Evolutionary conservation across 768 basidiomycete species (phyloP), one percentile per base, ranked within the genome.

Genomic region (Pleurotus giganteus): DNA sequence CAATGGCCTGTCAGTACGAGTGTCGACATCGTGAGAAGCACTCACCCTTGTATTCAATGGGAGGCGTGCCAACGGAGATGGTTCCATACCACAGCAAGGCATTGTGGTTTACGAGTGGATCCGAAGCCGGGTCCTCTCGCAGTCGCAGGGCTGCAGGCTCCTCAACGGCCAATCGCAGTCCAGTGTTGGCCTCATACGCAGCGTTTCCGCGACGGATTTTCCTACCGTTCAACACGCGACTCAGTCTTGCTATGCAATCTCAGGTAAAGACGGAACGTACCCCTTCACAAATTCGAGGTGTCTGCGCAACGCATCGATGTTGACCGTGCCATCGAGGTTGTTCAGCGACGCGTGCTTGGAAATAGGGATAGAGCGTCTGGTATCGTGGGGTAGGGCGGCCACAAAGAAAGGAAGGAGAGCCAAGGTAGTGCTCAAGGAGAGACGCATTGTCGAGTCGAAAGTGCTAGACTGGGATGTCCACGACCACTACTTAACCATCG

Each of bases 21-120:
- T 8, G n/a, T 15, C 23, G 51, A 53, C 2, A 28, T 13, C 11
- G n/a, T 7, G 2, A 29, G n/a, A 39, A 13, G 9, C 1, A 36
- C 56, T 43, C 26, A 45, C 56, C 51, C 19, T 51, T 57, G 43
- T 53, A 57, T 24, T 53, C 21, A 13, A 53, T 29, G 17, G 56
- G 41, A 32, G 56, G 56, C 13, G 36, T 57, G 9, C 56, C 56
- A 17, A 57, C 50, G 19, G 50, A 52, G 24, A 57, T 57, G 13
- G 56, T 37, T 2, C 56, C 56, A 13, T 57, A 51, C 56, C 56
- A 57, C 31, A 57, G 34, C 12, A 23, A 27, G 19, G 39, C 28
- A 4, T 52, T 17, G 21, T 44, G 37, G 27, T 53, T 51, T 12
- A 39, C 39, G n/a, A 57, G 51, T 1, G 56, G 19, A n/a, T 36